These are phyloP conservation scores for Cylindrodendrum hubeiense DNA, from an alignment of 2,329 filamentous ascomycete species.

Conservation along the genomic window DNA sequence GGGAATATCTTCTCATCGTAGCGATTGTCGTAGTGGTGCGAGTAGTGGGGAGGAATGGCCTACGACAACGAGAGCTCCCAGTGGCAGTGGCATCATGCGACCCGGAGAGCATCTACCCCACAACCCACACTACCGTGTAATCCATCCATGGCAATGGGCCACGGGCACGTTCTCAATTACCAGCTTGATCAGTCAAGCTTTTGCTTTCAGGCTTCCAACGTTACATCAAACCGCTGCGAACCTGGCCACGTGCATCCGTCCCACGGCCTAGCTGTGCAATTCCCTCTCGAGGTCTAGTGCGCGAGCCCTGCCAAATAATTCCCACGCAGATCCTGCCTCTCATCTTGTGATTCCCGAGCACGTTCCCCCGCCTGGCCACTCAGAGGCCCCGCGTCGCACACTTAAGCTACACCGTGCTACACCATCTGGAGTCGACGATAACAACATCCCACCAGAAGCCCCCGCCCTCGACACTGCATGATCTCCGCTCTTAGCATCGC, in stretches of 20 bases:
- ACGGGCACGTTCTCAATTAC: not conserved
- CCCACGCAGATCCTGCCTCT: conserved; percentile 10
- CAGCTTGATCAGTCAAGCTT: not conserved
- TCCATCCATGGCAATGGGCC: not conserved
- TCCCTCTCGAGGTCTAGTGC: not conserved
- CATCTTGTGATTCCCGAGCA: conserved; percentile 6
- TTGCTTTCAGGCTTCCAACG: not conserved
- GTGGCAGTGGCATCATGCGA: not conserved
- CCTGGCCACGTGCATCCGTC: not conserved
- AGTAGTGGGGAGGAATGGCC: too few species aligned
- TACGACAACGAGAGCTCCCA: not conserved
- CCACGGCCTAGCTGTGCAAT: not conserved
- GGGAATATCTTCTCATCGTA: too few species aligned
- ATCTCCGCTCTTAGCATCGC: not conserved
- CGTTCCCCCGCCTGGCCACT: conserved; percentile 8
- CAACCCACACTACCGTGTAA: not conserved
- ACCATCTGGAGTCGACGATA: not conserved
- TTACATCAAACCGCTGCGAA: not conserved
- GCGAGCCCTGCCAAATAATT: not conserved
- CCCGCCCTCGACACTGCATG: not conserved
- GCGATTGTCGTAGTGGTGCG: too few species aligned
- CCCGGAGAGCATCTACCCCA: not conserved
- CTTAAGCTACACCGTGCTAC: not conserved
- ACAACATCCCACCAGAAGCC: not conserved
- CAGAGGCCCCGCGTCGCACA: not conserved